Evolutionary conservation across 441 rosid genomes (phyloP), one percentile per base, ranked within the genome.

Genomic region (Biscutella auriculata): DNA sequence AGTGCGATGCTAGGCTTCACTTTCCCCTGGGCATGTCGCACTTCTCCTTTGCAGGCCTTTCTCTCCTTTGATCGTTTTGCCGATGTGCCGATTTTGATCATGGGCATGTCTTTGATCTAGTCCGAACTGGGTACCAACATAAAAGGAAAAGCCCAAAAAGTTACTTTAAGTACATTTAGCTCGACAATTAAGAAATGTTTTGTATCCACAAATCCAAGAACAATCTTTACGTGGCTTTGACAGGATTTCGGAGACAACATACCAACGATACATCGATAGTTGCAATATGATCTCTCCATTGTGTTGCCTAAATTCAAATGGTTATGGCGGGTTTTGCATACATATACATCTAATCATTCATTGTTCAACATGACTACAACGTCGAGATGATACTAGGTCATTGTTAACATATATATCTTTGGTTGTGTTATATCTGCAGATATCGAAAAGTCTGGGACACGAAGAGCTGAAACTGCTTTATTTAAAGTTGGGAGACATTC

Each of bases 161-260:
- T n/a, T n/a, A n/a, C n/a, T n/a, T n/a, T n/a, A n/a, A n/a, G n/a
- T n/a, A n/a, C n/a, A n/a, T n/a, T n/a, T n/a, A n/a, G n/a, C n/a
- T n/a, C n/a, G n/a, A n/a, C n/a, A n/a, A n/a, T n/a, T n/a, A n/a
- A n/a, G n/a, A n/a, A n/a, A n/a, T n/a, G 34, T 14, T 8, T 10
- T 4, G 30, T 44, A n/a, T 12, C 50, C 36, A 53, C 34, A 13
- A 12, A 29, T 13, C 48, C 30, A 34, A 40, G 45, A 33, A 48
- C 25, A 40, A 4, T 49, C 21, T 9, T 63, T 44, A 57, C 62
- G 34, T 68, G 8, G 15, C 53, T 36, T 51, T 64, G 12, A 39
- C 83, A 91, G 97, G 97, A 91, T 73, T 91, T 87, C 53, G 96
- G 96, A 15, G 96, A 87, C 66, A 85, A 86, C 62, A 91, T 87